These are phyloP conservation scores for Gossypium arboreum DNA, from an alignment of 345 rosid genomes.

Conservation along the genomic window DNA sequence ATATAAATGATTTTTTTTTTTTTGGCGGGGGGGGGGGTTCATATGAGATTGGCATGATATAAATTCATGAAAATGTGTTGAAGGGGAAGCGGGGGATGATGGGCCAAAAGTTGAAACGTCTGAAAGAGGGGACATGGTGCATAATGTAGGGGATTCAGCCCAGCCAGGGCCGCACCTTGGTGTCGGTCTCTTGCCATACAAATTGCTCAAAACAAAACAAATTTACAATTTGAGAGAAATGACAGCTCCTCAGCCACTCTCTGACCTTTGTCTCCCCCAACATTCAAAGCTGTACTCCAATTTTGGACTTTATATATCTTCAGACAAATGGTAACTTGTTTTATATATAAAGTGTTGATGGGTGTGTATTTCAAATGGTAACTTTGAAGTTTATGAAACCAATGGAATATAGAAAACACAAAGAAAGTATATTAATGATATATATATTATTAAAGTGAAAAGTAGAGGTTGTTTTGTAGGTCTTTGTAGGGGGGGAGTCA, in stretches of 20 bases:
- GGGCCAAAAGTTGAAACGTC: conserved; percentile 7
- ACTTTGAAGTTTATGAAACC: not conserved
- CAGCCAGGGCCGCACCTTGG: conserved; percentile 42
- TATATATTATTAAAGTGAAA: not conserved
- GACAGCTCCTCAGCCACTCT: conserved; percentile 34
- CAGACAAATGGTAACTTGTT: not conserved
- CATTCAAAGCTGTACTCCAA: conserved; percentile 42
- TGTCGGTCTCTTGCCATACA: conserved; percentile 53
- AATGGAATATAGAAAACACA: not conserved
- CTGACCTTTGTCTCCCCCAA: conserved; percentile 34
- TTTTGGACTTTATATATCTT: not conserved
- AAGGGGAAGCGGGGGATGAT: conserved; percentile 16
- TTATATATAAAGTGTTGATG: no score
- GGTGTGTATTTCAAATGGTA: not conserved
- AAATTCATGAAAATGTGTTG: not conserved
- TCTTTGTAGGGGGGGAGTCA: not conserved
- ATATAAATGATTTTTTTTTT: not conserved
- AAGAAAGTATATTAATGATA: not conserved
- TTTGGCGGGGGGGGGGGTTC: no score
- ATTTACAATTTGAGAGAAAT: conserved; percentile 28
- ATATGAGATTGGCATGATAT: not conserved
- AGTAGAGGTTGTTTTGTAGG: not conserved
- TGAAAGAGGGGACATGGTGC: conserved; percentile 34
- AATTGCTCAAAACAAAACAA: conserved; percentile 25
- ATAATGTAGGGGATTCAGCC: conserved; percentile 41